Percentiles rank a stretch among this genome's conserved stretches.
Evolutionary conservation across 192 early-diverging fungal species (phyloP).

Genomic region (Mortierella alpina): DNA sequence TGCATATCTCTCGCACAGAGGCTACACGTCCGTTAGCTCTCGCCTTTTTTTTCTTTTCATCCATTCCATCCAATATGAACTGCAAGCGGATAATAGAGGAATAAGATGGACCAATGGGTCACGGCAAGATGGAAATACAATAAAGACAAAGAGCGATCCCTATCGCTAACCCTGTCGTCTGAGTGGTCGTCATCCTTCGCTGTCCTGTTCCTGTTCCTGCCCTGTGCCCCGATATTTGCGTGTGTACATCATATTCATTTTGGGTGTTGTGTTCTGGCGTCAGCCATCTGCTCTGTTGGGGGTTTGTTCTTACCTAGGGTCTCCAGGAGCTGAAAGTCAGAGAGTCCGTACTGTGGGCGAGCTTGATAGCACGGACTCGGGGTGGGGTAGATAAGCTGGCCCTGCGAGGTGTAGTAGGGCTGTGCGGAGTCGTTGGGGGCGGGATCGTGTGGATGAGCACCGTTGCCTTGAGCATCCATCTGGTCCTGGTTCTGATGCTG

Average conservation of each 20-base stretch:
- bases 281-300: neutral
- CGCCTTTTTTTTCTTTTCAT: slow-evolving; percentile 8
- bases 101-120: slow-evolving; percentile 1
- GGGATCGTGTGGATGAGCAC: slow-evolving; percentile 37
- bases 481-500: slow-evolving; percentile 31
- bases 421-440: slow-evolving; percentile 9
- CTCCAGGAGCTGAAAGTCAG: slow-evolving; percentile 63
- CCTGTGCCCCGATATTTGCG: neutral
- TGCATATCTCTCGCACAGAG: slow-evolving; percentile 3
- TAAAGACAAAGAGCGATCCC: neutral
- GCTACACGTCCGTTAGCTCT: neutral
- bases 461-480: slow-evolving; percentile 12
- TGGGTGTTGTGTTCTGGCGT: slow-evolving; percentile 2
- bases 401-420: slow-evolving; percentile 31
- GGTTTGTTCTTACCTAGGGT: slow-evolving; percentile 56
- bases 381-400: slow-evolving; percentile 15
- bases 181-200: too few relatives aligned
- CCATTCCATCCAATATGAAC: slow-evolving; percentile 9
- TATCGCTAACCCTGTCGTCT: too few relatives aligned
- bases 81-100: neutral
- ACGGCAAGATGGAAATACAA: slow-evolving; percentile 12
- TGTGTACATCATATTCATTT: slow-evolving; percentile 1
- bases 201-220: neutral
- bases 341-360: slow-evolving; percentile 46
- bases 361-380: slow-evolving; percentile 25